Evolutionary conservation across 441 rosid genomes (phyloP).

Genomic region (Erysimum pusillum): DNA sequence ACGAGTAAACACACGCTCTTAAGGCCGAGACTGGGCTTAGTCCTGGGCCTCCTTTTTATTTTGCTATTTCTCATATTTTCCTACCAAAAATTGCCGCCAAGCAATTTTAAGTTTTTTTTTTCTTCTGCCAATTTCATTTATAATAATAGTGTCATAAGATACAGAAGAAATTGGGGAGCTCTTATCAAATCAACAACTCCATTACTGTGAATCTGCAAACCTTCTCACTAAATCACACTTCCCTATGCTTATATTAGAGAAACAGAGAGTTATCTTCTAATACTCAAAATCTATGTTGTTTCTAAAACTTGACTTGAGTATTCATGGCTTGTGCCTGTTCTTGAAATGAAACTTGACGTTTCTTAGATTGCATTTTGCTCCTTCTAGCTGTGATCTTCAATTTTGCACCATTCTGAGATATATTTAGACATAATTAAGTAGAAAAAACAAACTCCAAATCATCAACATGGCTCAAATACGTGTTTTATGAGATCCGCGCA

Average conservation of each 20-base stretch:
- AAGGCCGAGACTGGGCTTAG: conserved; percentile 3
- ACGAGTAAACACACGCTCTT: background rate
- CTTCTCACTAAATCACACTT: conserved; percentile 10
- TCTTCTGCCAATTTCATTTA: background rate
- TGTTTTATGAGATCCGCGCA: background rate
- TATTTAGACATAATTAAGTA: background rate
- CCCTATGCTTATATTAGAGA: background rate
- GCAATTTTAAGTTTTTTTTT: background rate
- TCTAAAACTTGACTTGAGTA: background rate
- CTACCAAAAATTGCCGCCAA: conserved; percentile 55
- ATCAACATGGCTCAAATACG: background rate
- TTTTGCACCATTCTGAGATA: conserved; percentile 63
- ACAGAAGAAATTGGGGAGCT: background rate
- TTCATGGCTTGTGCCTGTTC: conserved; percentile 53
- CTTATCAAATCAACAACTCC: background rate
- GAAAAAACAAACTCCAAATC: conserved; percentile 13
- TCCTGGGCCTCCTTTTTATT: background rate
- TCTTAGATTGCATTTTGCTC: conserved; percentile 48
- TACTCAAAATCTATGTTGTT: background rate
- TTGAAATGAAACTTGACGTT: conserved; percentile 57
- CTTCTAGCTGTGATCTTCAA: conserved; percentile 70
- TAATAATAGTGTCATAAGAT: background rate
- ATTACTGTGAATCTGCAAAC: background rate
- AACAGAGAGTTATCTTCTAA: background rate
- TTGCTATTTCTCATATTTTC: conserved; percentile 24